phyloP scores from a whole-genome alignment of 345 rosid genomes.

The Cardiospermum halicacabum region DNA sequence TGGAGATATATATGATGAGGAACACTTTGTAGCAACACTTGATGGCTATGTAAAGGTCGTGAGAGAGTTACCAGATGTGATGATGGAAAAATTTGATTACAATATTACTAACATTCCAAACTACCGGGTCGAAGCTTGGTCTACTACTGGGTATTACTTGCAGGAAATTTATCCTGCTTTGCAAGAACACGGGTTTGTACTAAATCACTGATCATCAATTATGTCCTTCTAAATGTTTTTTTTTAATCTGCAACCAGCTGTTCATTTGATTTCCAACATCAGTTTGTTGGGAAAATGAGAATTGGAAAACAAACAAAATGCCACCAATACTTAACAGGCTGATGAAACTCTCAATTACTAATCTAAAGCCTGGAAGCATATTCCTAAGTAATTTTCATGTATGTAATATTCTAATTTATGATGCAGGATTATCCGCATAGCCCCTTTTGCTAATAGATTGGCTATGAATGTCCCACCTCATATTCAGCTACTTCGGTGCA shows the following conservation, averaged over 20 bases:
- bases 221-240: background rate
- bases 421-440: slow-evolving; percentile 74
- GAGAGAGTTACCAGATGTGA: slow-evolving; percentile 58
- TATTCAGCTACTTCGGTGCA: slow-evolving; percentile 81
- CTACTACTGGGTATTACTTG: slow-evolving; percentile 55
- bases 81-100: slow-evolving; percentile 54
- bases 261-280: background rate
- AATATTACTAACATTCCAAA: slow-evolving; percentile 58
- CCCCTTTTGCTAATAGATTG: slow-evolving; percentile 95
- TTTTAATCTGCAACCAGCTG: background rate
- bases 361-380: slow-evolving; percentile 3
- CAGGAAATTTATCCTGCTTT: slow-evolving; percentile 64
- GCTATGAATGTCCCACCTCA: slow-evolving; percentile 90
- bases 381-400: slow-evolving; percentile 13
- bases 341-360: slow-evolving; percentile 4
- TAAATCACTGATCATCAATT: background rate
- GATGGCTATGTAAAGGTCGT: slow-evolving; percentile 68
- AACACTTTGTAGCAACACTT: slow-evolving; percentile 68
- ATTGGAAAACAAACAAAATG: background rate
- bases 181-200: slow-evolving; percentile 63
- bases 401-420: slow-evolving; percentile 12
- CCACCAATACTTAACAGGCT: background rate
- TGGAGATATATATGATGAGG: slow-evolving; percentile 77
- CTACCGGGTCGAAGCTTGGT: slow-evolving; percentile 79
- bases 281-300: background rate